Conservation (phyloP, 164 flowering plant genomes). For the Umbilicus rupestris region DNA sequence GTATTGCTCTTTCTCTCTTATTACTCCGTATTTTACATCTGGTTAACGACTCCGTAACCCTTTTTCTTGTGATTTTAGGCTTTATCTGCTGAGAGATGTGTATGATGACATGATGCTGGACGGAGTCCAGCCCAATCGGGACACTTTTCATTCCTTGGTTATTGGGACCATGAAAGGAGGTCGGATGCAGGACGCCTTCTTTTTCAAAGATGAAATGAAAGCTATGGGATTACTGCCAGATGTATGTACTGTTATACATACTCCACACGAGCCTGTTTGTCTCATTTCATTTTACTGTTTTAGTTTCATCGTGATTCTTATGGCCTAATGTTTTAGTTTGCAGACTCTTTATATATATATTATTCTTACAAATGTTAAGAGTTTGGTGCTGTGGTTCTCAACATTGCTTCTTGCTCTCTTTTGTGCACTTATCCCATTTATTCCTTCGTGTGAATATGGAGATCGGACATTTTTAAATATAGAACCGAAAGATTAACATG, state of each 20-base stretch:
- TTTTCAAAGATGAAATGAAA: conserved; percentile 77
- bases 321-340: background rate
- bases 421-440: background rate
- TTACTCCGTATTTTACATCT: background rate
- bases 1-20: conserved; percentile 15
- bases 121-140: conserved; percentile 73
- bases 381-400: background rate
- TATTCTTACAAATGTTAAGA: background rate
- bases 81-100: conserved; percentile 68
- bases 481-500: background rate
- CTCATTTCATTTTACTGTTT: too few relatives aligned
- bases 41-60: background rate
- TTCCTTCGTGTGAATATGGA: background rate
- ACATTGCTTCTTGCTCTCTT: background rate
- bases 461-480: background rate
- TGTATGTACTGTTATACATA: conserved; percentile 31
- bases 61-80: conserved; percentile 22
- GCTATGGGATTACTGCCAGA: conserved; percentile 82
- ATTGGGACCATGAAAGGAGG: conserved; percentile 70
- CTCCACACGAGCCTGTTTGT: background rate
- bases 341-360: background rate
- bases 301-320: background rate
- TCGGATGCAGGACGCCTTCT: conserved; percentile 78
- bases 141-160: conserved; percentile 62
- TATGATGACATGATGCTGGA: conserved; percentile 88